Evolutionary conservation across 2,329 filamentous ascomycete species (phyloP).

Genomic region (Fusarium sp.): DNA sequence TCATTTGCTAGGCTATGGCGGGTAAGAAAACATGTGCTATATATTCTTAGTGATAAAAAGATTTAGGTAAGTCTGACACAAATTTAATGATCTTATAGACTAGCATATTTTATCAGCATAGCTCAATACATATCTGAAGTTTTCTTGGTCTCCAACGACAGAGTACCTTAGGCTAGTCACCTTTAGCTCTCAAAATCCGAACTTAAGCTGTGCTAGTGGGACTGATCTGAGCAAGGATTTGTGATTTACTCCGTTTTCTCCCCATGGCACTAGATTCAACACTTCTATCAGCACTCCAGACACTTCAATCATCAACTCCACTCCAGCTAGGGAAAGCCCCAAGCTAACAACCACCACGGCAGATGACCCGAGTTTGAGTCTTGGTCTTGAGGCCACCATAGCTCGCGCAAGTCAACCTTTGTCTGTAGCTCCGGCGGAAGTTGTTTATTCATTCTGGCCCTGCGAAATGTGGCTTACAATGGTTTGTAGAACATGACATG

Average conservation of each 20-base stretch:
- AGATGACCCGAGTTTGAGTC: not conserved
- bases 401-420: not conserved
- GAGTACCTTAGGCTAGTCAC: not conserved
- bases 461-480: not conserved
- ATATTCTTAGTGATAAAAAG: not conserved
- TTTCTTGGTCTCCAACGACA: not conserved
- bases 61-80: not conserved
- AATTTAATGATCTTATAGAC: not conserved
- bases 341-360: not conserved
- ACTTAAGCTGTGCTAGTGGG: not conserved
- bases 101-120: not conserved
- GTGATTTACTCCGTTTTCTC: not conserved
- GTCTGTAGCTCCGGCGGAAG: not conserved
- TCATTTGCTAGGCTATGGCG: not conserved
- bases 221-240: not conserved
- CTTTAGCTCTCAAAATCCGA: not conserved
- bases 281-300: not conserved
- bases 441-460: not conserved
- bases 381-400: not conserved
- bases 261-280: not conserved
- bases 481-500: slow-evolving; percentile 16
- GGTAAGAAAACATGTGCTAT: not conserved
- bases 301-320: not conserved
- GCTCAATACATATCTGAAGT: not conserved
- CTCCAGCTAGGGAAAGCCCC: not conserved